phyloP scores from a whole-genome alignment of 2,329 filamentous ascomycete genomes.

The Emergomyces orientalis region DNA sequence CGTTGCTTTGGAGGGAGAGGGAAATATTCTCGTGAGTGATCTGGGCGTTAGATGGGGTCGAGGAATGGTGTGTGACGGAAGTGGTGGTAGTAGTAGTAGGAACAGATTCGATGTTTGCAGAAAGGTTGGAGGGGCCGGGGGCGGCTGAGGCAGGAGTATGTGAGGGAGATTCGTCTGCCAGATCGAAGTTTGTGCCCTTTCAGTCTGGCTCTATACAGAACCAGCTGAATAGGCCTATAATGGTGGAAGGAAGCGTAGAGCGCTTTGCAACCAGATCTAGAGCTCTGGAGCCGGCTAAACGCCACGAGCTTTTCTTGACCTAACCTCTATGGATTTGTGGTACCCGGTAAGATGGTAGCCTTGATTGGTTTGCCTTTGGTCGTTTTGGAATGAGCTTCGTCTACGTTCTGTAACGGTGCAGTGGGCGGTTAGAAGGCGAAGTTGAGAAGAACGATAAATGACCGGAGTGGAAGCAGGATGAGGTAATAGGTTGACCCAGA shows the following conservation, averaged over 20 bases:
- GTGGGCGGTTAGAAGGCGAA: not conserved
- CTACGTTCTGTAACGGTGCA: not conserved
- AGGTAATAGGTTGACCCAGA: conserved; percentile 1
- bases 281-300: conserved; percentile 8
- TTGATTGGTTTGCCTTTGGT: not conserved
- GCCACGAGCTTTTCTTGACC: not conserved
- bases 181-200: conserved; percentile 50
- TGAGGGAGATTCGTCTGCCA: conserved; percentile 60
- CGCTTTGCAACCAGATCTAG: conserved; percentile 7
- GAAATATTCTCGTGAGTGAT: conserved; percentile 6
- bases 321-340: not conserved
- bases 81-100: conserved; percentile 38
- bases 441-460: conserved; percentile 4
- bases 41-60: conserved; percentile 11
- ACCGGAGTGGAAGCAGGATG: conserved; percentile 2
- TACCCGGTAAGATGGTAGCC: not conserved
- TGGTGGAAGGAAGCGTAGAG: conserved; percentile 3
- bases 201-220: conserved; percentile 36
- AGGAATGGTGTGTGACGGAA: conserved; percentile 9
- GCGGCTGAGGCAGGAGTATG: conserved; percentile 51
- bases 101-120: conserved; percentile 45
- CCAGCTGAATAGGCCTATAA: conserved; percentile 35
- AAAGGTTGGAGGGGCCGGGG: conserved; percentile 57
- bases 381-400: not conserved
- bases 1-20: not conserved